Evolutionary conservation across 2,329 filamentous ascomycete genomes (phyloP).

Genomic region (Ophiostoma quercus): DNA sequence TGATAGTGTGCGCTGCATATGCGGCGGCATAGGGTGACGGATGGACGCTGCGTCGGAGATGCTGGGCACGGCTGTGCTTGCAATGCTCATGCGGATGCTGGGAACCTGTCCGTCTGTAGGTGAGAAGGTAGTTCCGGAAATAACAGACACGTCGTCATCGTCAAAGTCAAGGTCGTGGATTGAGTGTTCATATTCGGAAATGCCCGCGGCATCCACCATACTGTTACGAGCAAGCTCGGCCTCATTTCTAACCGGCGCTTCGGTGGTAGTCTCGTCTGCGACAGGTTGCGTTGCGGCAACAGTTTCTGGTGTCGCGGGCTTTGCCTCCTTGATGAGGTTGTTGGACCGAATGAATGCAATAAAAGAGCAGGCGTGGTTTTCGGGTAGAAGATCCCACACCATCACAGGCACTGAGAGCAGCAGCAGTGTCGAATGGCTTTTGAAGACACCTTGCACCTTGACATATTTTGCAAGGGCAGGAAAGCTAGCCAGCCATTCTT

Average conservation of each 20-base stretch:
- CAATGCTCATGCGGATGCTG: constrained; percentile 28
- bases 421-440: constrained; percentile 55
- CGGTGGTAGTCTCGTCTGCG: not conserved
- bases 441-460: constrained; percentile 57
- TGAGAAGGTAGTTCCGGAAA: constrained; percentile 33
- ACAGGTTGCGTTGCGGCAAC: not conserved
- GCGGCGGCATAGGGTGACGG: constrained; percentile 9
- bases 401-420: constrained; percentile 55
- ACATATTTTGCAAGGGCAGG: constrained; percentile 55
- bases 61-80: constrained; percentile 24
- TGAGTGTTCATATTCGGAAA: not conserved
- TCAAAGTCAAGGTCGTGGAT: constrained; percentile 20
- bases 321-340: constrained; percentile 39
- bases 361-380: constrained; percentile 53
- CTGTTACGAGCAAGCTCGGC: not conserved
- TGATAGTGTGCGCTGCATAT: not conserved
- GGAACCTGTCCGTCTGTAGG: constrained; percentile 28
- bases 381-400: constrained; percentile 56
- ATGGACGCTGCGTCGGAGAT: constrained; percentile 17
- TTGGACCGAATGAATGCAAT: constrained; percentile 56
- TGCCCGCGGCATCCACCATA: not conserved
- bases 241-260: not conserved
- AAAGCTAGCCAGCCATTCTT: constrained; percentile 52
- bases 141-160: constrained; percentile 31
- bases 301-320: not conserved